Evolutionary conservation across 495 filamentous ascomycete species (phyloP).

Genomic region (Emericellopsis terricola): DNA sequence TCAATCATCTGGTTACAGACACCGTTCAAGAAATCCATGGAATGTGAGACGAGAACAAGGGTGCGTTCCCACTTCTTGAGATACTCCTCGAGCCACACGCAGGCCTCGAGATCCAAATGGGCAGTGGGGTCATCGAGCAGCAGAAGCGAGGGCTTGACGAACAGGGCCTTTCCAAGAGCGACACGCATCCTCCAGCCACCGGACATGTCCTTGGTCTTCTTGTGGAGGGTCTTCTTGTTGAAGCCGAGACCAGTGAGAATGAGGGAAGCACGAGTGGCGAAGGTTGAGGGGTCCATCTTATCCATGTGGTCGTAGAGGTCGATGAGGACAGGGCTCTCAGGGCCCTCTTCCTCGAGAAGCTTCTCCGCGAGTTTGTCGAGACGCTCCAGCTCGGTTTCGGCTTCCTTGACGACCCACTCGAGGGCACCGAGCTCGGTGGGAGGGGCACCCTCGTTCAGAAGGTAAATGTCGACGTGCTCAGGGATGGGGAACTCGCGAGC

Average conservation of each 20-base stretch:
- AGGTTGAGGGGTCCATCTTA: slow-evolving; percentile 99
- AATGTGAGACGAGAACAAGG: slow-evolving; percentile 93
- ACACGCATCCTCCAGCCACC: slow-evolving; percentile 99
- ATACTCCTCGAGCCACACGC: slow-evolving; percentile 99
- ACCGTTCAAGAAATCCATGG: slow-evolving; percentile 97
- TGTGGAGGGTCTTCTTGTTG: slow-evolving; percentile 91
- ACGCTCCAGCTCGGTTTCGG: slow-evolving; percentile 78
- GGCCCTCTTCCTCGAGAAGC: slow-evolving; percentile 77
- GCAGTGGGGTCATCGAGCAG: slow-evolving; percentile 97
- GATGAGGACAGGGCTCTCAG: slow-evolving; percentile 78
- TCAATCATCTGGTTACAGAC: slow-evolving; percentile 98
- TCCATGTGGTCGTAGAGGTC: slow-evolving; percentile 98
- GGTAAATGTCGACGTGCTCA: slow-evolving; percentile 95
- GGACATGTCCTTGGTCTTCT: slow-evolving; percentile 99
- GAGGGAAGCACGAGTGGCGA: slow-evolving; percentile 84
- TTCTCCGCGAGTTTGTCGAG: slow-evolving; percentile 81
- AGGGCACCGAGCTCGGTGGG: slow-evolving; percentile 74
- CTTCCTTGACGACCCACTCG: slow-evolving; percentile 93
- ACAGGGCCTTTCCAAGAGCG: slow-evolving; percentile 89
- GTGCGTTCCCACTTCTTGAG: slow-evolving; percentile 99
- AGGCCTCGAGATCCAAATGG: slow-evolving; percentile 98
- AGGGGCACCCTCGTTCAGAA: slow-evolving; percentile 95
- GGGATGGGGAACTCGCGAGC: slow-evolving; percentile 89
- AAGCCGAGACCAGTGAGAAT: slow-evolving; percentile 98
- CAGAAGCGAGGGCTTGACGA: slow-evolving; percentile 90